phyloP scores from a whole-genome alignment of 2,329 filamentous ascomycete species.

The Scortechinia acanthostroma region DNA sequence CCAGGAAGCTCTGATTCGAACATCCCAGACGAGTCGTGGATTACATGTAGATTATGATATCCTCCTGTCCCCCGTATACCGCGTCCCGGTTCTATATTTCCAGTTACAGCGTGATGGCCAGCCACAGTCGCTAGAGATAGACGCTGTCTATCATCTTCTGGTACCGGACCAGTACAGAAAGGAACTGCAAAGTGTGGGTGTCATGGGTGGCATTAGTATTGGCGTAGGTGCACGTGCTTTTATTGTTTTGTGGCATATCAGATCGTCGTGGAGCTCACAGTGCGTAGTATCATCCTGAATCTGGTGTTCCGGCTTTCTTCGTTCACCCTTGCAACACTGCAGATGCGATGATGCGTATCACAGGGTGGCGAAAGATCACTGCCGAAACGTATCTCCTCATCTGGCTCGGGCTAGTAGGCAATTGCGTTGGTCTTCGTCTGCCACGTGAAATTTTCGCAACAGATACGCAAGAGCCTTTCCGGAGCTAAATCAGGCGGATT shows the following conservation, averaged over 20 bases:
- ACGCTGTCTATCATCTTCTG: slow-evolving; percentile 30
- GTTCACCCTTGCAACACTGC: slow-evolving; percentile 87
- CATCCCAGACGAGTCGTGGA: slow-evolving; percentile 9
- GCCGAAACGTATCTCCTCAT: slow-evolving; percentile 71
- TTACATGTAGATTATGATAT: slow-evolving; percentile 33
- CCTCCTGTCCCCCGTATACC: slow-evolving; percentile 33
- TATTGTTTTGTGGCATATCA: slow-evolving; percentile 12
- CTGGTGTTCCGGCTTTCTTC: slow-evolving; percentile 75
- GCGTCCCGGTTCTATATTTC: slow-evolving; percentile 39
- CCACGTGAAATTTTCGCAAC: slow-evolving; percentile 52
- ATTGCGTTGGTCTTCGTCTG: slow-evolving; percentile 71
- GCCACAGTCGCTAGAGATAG: slow-evolving; percentile 18
- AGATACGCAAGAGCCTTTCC: neutral
- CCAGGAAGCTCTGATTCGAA: slow-evolving; percentile 25
- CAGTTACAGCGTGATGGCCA: slow-evolving; percentile 15
- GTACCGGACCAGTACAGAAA: slow-evolving; percentile 27
- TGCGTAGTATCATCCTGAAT: slow-evolving; percentile 73
- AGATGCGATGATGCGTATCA: slow-evolving; percentile 67
- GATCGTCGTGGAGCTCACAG: slow-evolving; percentile 18
- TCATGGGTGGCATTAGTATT: slow-evolving; percentile 39
- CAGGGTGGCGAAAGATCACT: slow-evolving; percentile 50
- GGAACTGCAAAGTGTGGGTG: slow-evolving; percentile 27
- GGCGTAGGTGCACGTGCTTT: slow-evolving; percentile 26
- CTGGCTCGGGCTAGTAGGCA: slow-evolving; percentile 84
- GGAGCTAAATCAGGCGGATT: too few species aligned